A percentile compares a stretch with the other conserved stretches of the same genome.
phyloP scores from a whole-genome alignment of 371 early-diverging fungal species.

The Mortierella sp. region DNA sequence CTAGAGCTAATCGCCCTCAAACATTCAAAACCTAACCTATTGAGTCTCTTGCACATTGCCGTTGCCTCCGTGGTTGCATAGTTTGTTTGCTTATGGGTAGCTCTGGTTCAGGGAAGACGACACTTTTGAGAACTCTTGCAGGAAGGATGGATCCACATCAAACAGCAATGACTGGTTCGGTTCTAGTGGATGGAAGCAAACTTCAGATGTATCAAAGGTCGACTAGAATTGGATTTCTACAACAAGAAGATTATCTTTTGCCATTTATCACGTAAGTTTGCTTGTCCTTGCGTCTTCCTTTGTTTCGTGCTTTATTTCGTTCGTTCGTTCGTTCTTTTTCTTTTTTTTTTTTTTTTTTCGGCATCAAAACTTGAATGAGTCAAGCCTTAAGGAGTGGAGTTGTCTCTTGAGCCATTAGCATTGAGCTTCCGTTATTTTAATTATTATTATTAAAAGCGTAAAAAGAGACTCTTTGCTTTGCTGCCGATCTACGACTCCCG shows the following conservation, averaged over 20 bases:
- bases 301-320: no score
- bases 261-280: constrained; percentile 22
- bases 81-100: constrained; percentile 32
- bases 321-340: no score
- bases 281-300: no score
- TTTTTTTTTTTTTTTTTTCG: no score
- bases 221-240: constrained; percentile 21
- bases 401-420: no score
- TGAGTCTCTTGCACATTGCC: no score
- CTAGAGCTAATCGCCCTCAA: no score
- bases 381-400: no score
- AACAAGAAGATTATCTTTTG: constrained; percentile 27
- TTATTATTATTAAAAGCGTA: constrained; percentile 2
- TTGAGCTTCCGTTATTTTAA: no score
- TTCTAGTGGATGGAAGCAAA: constrained; percentile 8
- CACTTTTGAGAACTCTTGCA: constrained; percentile 25
- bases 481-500: constrained; percentile 16
- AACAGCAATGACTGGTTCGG: constrained; percentile 10
- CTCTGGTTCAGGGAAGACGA: constrained; percentile 31
- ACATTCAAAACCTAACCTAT: no score
- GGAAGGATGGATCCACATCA: constrained; percentile 6
- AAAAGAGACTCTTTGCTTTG: constrained; percentile 23
- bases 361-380: no score
- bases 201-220: constrained; percentile 6
- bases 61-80: no score